These are phyloP conservation scores for Saposhnikovia divaricata DNA, from an alignment of 129 eudicot genomes.

Conservation along the genomic window DNA sequence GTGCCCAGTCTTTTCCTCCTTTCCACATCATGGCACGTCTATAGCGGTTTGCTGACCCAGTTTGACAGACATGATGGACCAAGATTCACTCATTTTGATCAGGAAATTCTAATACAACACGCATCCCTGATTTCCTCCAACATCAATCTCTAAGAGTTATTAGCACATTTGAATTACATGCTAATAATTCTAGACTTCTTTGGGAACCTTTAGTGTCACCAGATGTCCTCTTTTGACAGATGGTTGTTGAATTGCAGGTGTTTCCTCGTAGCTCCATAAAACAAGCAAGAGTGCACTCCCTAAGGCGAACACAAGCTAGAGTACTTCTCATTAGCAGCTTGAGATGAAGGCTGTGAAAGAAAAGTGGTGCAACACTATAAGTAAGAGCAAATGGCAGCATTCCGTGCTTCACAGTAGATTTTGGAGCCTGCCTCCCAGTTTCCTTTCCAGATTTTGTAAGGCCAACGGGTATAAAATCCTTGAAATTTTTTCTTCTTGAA, in stretches of 20 bases:
- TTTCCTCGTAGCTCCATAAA: too few species aligned
- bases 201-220: constrained; percentile 25
- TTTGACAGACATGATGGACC: too few species aligned
- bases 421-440: constrained; percentile 20
- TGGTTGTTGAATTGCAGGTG: too few species aligned
- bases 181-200: constrained; percentile 47
- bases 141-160: constrained; percentile 60
- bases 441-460: too few species aligned
- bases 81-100: constrained; percentile 28
- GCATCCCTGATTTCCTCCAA: constrained; percentile 81
- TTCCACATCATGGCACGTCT: too few species aligned
- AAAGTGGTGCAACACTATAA: constrained; percentile 64
- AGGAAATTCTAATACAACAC: constrained; percentile 49
- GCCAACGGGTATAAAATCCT: constrained; percentile 17
- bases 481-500: too few species aligned
- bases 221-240: neutral
- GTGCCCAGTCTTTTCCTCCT: too few species aligned
- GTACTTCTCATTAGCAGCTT: constrained; percentile 57
- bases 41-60: too few species aligned
- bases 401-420: constrained; percentile 13
- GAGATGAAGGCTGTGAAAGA: constrained; percentile 65
- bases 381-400: constrained; percentile 50
- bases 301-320: constrained; percentile 38
- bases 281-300: neutral
- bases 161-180: constrained; percentile 72